Evolutionary conservation across 1,139 yeast genomes (phyloP), one percentile per base, ranked within the genome.

Genomic region (Blastobotrys aristatus): DNA sequence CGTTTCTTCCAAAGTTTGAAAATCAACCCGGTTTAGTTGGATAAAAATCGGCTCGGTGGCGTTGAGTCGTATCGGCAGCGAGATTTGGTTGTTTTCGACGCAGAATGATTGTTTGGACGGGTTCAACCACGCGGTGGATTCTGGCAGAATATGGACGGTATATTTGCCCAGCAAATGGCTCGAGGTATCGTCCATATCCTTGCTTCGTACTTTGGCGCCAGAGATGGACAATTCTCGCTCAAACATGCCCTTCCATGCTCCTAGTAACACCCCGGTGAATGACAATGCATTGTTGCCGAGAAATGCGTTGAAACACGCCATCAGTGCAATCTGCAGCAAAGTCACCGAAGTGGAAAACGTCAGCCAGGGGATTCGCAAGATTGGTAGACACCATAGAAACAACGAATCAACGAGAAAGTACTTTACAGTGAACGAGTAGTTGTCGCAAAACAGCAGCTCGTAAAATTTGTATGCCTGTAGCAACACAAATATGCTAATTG

Each of bases 141-240:
- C 97, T 0, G 98, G 98, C 37, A 94, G 70, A 56, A 86, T 86
- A 57, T 90, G 85, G 55, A 92, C 84, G 2, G 92, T 85, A 60
- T 86, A 85, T 49, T 79, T 80, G 43, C 97, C 98, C 57, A 79
- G 82, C 61, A 92, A 84, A 62, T 89, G 95, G 2, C 82, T 70
- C 30, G 86, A 76, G 48, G 82, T 74, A 57, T 87, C 86, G 20
- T 76, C 60, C 6, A 81, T 68, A 48, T 69, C 65, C 14, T 63
- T 62, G 18, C 67, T 62, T 42, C 66, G 63, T 7, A 73, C 66
- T 7, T 75, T 64, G 20, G 65, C 60, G 11, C 95, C 97, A 10
- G 79, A 70, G 3, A 90, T 69, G 2, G 92, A 79, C 47, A 88
- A 65, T 58, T 88, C 96, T 46, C 76, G 80, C 27, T 66, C 76